phyloP scores from a whole-genome alignment of 306 rosid species.

The Prunus mume region DNA sequence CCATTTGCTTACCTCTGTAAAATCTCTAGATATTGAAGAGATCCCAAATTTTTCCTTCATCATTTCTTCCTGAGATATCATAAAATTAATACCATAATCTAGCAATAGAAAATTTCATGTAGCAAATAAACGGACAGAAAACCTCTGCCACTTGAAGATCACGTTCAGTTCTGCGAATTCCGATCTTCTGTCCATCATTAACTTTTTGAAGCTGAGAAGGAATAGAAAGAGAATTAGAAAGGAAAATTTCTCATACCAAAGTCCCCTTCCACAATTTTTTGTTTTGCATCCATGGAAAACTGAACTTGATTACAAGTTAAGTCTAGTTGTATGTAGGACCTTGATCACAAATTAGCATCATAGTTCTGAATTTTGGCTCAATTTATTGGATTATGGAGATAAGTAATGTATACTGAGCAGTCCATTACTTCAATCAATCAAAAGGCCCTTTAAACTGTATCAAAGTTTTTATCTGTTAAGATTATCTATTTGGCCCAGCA shows the following conservation, averaged over 20 bases:
- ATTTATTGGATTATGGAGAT: neutral
- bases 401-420: neutral
- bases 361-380: neutral
- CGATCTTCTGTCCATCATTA: slow-evolving; percentile 22
- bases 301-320: neutral
- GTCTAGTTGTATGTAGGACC: neutral
- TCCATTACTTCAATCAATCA: neutral
- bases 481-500: neutral
- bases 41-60: slow-evolving; percentile 3
- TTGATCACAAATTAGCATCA: neutral
- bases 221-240: neutral
- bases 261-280: neutral
- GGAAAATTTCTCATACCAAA: neutral
- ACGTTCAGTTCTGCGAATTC: slow-evolving; percentile 14
- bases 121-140: neutral
- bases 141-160: slow-evolving; percentile 35
- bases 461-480: neutral
- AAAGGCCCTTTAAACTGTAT: neutral
- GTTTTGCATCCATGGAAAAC: neutral
- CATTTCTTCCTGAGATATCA: slow-evolving; percentile 19
- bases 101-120: neutral
- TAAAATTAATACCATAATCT: neutral
- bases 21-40: slow-evolving; percentile 11
- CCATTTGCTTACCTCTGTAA: slow-evolving; percentile 19
- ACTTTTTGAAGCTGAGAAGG: slow-evolving; percentile 23